Conservation (phyloP, 441 rosid genomes). For the Gossypium lobatum region DNA sequence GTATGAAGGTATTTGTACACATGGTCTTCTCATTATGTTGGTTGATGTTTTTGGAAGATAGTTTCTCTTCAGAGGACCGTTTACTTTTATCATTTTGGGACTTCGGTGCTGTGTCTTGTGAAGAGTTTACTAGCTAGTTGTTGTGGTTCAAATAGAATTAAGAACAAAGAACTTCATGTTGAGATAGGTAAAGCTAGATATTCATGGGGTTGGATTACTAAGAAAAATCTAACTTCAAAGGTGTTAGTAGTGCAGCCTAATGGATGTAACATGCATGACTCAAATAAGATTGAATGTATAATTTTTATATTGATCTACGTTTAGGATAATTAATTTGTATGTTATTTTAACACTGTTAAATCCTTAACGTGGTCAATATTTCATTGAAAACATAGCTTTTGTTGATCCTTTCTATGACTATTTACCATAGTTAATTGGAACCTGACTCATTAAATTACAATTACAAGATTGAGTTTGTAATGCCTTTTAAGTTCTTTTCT, state of each 20-base stretch:
- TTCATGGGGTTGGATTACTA: not conserved
- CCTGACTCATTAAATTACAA: constrained; percentile 5
- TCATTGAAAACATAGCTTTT: not conserved
- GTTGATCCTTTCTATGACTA: not conserved
- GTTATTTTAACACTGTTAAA: not conserved
- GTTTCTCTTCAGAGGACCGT: not conserved
- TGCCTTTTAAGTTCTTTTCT: not conserved
- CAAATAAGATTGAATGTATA: not conserved
- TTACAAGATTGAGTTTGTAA: constrained; percentile 7
- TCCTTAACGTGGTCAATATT: not conserved
- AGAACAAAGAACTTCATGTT: not conserved
- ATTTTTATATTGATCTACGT: not conserved
- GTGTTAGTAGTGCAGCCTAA: not conserved
- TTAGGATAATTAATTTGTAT: too few species aligned
- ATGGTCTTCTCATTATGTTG: not conserved
- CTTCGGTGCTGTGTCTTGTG: not conserved
- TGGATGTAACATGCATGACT: not conserved
- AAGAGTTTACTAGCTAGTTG: not conserved
- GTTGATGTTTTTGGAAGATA: not conserved
- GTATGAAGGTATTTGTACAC: not conserved
- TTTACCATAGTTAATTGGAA: not conserved
- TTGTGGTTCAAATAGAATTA: not conserved
- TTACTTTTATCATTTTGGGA: not conserved
- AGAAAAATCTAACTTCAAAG: not conserved
- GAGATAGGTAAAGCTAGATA: not conserved